These are phyloP conservation scores for Begonia peltatifolia DNA, from an alignment of 306 rosid genomes.

Conservation along the genomic window DNA sequence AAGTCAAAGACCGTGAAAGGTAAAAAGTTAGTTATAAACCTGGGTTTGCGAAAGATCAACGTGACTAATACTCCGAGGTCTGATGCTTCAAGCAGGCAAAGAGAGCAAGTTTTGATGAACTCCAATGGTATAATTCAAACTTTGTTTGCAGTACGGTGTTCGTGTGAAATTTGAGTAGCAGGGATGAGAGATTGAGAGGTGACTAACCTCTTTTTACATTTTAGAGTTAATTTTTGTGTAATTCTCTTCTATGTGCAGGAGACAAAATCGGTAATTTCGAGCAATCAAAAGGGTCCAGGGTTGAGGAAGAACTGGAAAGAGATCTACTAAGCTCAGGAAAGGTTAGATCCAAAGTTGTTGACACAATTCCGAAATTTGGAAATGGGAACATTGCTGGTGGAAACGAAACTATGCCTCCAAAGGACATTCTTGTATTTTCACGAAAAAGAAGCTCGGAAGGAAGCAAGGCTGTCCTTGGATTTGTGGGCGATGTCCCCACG, in stretches of 20 bases:
- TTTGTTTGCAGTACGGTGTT: no score
- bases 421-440: conserved; percentile 16
- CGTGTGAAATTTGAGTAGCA: no score
- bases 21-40: conserved; percentile 80
- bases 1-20: conserved; percentile 57
- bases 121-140: conserved; percentile 36
- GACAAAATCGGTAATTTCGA: conserved; percentile 30
- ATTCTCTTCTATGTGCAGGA: conserved; percentile 20
- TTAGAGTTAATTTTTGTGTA: no score
- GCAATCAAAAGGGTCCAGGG: conserved; percentile 42
- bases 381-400: conserved; percentile 40
- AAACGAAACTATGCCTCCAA: conserved; percentile 23
- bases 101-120: conserved; percentile 43
- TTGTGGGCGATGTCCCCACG: no score
- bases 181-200: no score
- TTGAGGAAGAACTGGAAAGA: conserved; percentile 21
- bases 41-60: conserved; percentile 80
- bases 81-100: conserved; percentile 77
- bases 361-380: conserved; percentile 22
- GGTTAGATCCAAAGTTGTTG: conserved; percentile 40
- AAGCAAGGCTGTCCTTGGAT: conserved; percentile 14
- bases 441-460: conserved; percentile 35
- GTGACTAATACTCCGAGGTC: conserved; percentile 69
- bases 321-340: conserved; percentile 54
- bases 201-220: no score